Conservation (phyloP, 2,329 filamentous ascomycete species). For the Boeremia lycopersici region DNA sequence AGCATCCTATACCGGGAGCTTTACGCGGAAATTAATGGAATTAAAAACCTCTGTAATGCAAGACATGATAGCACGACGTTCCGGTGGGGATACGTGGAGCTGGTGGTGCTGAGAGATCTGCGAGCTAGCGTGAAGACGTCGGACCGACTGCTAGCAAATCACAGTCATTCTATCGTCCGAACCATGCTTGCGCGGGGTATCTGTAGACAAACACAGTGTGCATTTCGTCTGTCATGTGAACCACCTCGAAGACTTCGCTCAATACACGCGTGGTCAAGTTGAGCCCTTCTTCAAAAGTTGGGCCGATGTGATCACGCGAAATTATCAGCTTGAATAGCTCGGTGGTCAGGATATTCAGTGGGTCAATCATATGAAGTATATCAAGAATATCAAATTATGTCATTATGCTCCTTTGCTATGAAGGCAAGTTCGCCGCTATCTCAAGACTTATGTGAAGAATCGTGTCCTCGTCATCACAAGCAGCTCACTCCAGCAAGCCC, state of each 20-base stretch:
- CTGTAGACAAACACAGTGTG: not conserved
- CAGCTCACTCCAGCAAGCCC: constrained; percentile 26
- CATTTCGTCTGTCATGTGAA: not conserved
- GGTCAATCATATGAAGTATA: no score
- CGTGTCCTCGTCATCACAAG: not conserved
- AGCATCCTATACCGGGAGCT: not conserved
- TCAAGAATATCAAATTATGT: no score
- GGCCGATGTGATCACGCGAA: no score
- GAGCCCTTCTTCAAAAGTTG: no score
- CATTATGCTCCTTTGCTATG: no score
- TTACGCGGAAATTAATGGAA: not conserved
- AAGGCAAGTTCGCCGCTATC: no score
- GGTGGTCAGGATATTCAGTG: no score
- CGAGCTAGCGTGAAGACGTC: not conserved
- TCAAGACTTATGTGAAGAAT: no score
- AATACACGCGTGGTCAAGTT: no score
- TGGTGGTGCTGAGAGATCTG: not conserved
- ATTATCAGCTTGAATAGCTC: no score
- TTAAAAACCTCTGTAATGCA: constrained; percentile 2
- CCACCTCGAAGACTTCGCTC: no score
- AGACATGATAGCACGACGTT: not conserved
- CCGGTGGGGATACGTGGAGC: not conserved
- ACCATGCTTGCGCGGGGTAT: no score
- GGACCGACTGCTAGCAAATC: not conserved
- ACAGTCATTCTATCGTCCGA: not conserved